Evolutionary conservation across 352 stramenopile species (phyloP).

Genomic region (Pythium volutum): DNA sequence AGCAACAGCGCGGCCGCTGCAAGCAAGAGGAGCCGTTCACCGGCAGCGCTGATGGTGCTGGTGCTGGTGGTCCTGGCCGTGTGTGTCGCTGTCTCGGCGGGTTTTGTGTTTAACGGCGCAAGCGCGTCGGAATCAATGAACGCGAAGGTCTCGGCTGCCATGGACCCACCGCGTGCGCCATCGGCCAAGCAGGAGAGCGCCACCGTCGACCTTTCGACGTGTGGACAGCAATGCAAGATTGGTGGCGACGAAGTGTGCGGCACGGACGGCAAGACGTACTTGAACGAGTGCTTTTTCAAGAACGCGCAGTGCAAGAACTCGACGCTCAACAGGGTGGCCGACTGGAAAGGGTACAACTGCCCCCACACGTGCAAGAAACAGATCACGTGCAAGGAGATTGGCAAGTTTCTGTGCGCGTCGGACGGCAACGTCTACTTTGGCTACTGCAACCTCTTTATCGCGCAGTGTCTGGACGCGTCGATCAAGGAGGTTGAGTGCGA

Average conservation of each 20-base stretch:
- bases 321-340: constrained; percentile 14
- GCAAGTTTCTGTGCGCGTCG: constrained; percentile 29
- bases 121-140: not conserved
- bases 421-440: constrained; percentile 38
- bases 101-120: constrained; percentile 6
- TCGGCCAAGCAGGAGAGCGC: constrained; percentile 1
- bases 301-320: constrained; percentile 29
- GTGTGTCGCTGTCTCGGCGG: constrained; percentile 15
- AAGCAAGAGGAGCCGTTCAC: constrained; percentile 4
- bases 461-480: constrained; percentile 28
- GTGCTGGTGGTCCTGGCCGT: constrained; percentile 17
- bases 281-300: constrained; percentile 31
- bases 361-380: constrained; percentile 29
- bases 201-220: not conserved
- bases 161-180: not conserved
- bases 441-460: constrained; percentile 33
- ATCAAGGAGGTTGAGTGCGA: constrained; percentile 22
- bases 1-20: constrained; percentile 2
- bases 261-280: constrained; percentile 32
- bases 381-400: constrained; percentile 31
- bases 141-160: constrained; percentile 6
- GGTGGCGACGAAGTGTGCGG: constrained; percentile 25
- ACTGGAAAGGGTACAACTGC: constrained; percentile 34
- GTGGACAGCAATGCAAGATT: constrained; percentile 18
- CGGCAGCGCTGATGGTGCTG: not conserved